Conservation (phyloP, 768 basidiomycete species). For the Suillus fuscotomentosus region DNA sequence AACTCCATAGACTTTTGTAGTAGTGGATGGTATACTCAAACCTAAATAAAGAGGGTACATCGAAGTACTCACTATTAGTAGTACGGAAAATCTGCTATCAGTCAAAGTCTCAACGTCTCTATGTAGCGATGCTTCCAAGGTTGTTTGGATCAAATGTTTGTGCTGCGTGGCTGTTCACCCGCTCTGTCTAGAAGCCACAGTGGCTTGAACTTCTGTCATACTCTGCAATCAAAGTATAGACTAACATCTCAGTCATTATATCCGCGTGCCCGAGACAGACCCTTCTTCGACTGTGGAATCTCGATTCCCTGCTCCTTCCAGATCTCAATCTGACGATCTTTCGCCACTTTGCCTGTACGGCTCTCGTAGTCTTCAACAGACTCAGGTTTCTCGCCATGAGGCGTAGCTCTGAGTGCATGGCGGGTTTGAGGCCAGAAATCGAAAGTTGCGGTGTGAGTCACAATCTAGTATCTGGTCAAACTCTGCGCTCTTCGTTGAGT, state of each 20-base stretch:
- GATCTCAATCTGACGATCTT: constrained; percentile 70
- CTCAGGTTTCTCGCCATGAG: constrained; percentile 76
- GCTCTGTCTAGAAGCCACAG: neutral
- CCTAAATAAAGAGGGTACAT: neutral
- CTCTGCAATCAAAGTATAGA: neutral
- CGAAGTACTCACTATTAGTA: too few species aligned
- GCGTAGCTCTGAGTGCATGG: constrained; percentile 79
- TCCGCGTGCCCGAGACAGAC: constrained; percentile 42
- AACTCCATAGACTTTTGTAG: too few species aligned
- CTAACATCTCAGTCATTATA: constrained; percentile 55
- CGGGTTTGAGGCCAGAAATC: constrained; percentile 79
- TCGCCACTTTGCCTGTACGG: constrained; percentile 62
- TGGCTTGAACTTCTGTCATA: neutral
- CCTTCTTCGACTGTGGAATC: constrained; percentile 30
- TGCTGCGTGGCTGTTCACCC: neutral
- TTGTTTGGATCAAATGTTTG: neutral
- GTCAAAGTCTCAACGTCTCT: too few species aligned
- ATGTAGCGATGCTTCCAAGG: neutral
- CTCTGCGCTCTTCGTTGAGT: neutral
- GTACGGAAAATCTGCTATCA: too few species aligned
- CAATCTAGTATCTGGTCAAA: constrained; percentile 42
- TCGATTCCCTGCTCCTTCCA: constrained; percentile 66
- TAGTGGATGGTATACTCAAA: too few species aligned
- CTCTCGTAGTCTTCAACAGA: constrained; percentile 71
- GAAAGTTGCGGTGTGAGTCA: constrained; percentile 77